These are phyloP conservation scores for Microbotryomycetes sp. DNA, from an alignment of 1,284 basidiomycete genomes.

Conservation along the genomic window DNA sequence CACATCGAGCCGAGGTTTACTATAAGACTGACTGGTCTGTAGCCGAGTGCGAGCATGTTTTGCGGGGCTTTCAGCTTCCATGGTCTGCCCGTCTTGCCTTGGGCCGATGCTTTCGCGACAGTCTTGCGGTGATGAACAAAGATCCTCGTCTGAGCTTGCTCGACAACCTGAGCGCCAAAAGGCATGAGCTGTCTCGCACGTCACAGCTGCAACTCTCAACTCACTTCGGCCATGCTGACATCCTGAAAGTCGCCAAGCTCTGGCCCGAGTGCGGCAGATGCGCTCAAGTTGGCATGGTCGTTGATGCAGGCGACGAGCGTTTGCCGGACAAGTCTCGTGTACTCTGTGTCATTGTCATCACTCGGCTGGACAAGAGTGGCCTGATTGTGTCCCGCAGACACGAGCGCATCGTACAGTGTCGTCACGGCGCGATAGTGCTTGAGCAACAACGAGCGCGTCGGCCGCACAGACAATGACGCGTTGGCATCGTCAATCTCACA, in stretches of 20 bases:
- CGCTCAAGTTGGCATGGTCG: background rate
- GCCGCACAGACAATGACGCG: background rate
- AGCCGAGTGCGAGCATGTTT: conserved; percentile 61
- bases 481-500: background rate
- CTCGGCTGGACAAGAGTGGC: too few species aligned
- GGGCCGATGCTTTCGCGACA: background rate
- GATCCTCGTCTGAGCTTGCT: conserved; percentile 16
- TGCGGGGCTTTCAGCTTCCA: conserved; percentile 17
- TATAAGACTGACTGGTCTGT: conserved; percentile 49
- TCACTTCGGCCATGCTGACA: conserved; percentile 18
- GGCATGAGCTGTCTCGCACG: too few species aligned
- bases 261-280: background rate
- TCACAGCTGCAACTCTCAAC: background rate
- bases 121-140: conserved; percentile 8
- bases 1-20: background rate
- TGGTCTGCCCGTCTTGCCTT: background rate
- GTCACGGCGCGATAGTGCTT: background rate
- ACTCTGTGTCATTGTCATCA: conserved; percentile 9
- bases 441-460: background rate
- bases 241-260: background rate
- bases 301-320: conserved; percentile 1
- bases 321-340: conserved; percentile 1
- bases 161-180: conserved; percentile 7
- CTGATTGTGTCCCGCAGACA: too few species aligned
- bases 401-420: background rate